Percentiles rank a stretch among this genome's conserved stretches.
These are phyloP conservation scores for Inonotus hispidus DNA, from an alignment of 1,284 basidiomycete genomes.

Conservation along the genomic window DNA sequence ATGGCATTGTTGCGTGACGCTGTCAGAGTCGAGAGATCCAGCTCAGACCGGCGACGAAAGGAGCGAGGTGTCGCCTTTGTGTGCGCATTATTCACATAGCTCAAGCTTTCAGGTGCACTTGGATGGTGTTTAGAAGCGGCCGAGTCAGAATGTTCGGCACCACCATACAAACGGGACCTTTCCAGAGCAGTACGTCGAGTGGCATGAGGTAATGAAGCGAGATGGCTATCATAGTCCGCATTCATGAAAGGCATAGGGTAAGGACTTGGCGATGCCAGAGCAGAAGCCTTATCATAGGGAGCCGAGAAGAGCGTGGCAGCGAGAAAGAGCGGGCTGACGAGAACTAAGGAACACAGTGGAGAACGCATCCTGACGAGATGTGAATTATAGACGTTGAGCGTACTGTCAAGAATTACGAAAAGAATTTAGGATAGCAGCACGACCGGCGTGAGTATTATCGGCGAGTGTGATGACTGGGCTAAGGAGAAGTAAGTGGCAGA, in stretches of 20 bases:
- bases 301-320: constrained; percentile 2
- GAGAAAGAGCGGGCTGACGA: constrained; percentile 9
- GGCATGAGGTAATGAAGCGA: constrained; percentile 11
- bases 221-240: constrained; percentile 12
- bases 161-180: constrained; percentile 2
- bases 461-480: constrained; percentile 6
- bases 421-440: constrained; percentile 9
- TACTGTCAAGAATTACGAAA: not conserved
- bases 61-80: not conserved
- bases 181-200: constrained; percentile 8
- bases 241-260: constrained; percentile 15
- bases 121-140: not conserved
- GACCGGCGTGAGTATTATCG: constrained; percentile 12
- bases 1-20: not conserved
- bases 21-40: no score
- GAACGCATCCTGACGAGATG: constrained; percentile 7
- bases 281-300: constrained; percentile 3
- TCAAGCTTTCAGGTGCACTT: not conserved
- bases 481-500: constrained; percentile 12
- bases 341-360: not conserved
- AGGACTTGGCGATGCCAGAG: constrained; percentile 11
- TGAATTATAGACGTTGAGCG: not conserved
- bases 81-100: not conserved
- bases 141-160: not conserved
- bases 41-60: not conserved